Evolutionary conservation across 2,329 filamentous ascomycete species (phyloP).

Genomic region (Myriosclerotinia curreyana): DNA sequence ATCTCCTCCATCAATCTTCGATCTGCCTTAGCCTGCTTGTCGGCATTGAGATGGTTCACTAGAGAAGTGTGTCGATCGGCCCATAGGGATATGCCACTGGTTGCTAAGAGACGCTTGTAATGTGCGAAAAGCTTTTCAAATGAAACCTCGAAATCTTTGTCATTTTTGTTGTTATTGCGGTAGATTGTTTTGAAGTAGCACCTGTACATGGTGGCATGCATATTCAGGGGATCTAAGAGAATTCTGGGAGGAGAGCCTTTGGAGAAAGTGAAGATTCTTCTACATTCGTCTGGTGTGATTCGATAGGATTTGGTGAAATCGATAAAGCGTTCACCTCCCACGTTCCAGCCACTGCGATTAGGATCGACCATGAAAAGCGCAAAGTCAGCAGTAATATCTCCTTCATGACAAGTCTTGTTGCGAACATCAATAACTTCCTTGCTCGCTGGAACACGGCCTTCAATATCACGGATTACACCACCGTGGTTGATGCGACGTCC

Average conservation of each 20-base stretch:
- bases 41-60: background rate
- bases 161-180: background rate
- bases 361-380: background rate
- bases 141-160: background rate
- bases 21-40: background rate
- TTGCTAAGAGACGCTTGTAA: background rate
- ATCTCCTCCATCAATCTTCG: background rate
- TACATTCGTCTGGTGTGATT: background rate
- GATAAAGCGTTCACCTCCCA: background rate
- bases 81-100: rapidly evolving
- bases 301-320: background rate
- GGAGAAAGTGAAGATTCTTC: background rate
- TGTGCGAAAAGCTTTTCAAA: background rate
- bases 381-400: background rate
- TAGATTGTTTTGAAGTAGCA: background rate
- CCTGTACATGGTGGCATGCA: background rate
- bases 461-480: rapidly evolving
- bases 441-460: background rate
- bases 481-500: background rate
- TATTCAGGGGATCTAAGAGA: background rate
- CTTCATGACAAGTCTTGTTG: background rate
- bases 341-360: background rate
- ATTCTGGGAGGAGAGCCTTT: background rate
- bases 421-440: background rate
- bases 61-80: background rate